Conservation (phyloP, 2,329 filamentous ascomycete genomes). For the Trichoderma oligosporum region DNA sequence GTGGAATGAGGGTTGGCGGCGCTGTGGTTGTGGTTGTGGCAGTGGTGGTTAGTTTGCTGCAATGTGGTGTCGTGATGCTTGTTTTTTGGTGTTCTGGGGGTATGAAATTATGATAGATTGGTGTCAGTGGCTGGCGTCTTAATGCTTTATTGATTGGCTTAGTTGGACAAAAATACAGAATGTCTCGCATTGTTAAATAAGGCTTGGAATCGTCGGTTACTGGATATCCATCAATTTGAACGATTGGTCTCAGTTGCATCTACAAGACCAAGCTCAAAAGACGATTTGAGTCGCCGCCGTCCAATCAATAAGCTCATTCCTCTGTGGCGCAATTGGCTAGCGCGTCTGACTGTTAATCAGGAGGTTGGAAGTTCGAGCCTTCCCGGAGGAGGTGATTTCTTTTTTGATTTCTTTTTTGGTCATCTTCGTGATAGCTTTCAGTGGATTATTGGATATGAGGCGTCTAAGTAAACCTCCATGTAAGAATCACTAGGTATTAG, state of each 20-base stretch:
- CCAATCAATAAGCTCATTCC: conserved; percentile 20
- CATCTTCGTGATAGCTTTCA: too few relatives aligned
- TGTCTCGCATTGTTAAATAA: too few relatives aligned
- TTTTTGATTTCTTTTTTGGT: background rate
- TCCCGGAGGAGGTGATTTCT: conserved; percentile 18
- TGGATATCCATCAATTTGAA: background rate
- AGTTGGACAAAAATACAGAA: too few relatives aligned
- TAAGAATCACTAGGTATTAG: too few relatives aligned
- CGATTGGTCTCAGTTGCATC: background rate
- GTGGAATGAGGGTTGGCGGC: background rate
- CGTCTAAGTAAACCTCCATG: too few relatives aligned
- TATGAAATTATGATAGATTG: background rate
- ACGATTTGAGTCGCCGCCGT: background rate
- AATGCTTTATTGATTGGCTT: too few relatives aligned
- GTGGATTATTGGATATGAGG: background rate
- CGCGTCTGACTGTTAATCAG: conserved; percentile 55
- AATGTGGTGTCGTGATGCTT: conserved; percentile 1
- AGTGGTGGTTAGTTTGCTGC: conserved; percentile 3
- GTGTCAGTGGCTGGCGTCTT: background rate
- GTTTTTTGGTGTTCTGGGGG: conserved; percentile 9
- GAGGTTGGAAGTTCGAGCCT: conserved; percentile 23
- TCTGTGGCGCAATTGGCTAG: conserved; percentile 53
- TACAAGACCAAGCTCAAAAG: background rate
- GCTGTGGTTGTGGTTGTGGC: background rate
- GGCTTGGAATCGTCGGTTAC: too few relatives aligned